Evolutionary conservation across 2,329 filamentous ascomycete genomes (phyloP).

Genomic region (Gaeumannomyces sp.): DNA sequence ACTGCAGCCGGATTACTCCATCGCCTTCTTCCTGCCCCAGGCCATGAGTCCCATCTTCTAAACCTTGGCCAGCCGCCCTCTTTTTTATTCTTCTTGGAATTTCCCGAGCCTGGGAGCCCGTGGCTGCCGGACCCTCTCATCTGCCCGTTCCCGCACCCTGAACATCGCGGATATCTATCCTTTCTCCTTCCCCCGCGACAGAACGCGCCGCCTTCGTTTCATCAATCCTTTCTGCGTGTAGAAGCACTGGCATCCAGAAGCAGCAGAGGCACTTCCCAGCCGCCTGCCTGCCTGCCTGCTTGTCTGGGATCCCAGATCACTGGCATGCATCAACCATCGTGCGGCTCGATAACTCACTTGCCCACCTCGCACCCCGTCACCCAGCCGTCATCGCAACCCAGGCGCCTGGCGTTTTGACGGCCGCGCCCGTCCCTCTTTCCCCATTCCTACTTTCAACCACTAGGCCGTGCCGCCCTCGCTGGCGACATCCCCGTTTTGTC

Average conservation of each 20-base stretch:
- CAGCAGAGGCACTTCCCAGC: not conserved
- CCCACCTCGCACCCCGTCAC: not conserved
- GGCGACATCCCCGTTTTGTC: not conserved
- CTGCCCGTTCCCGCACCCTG: not conserved
- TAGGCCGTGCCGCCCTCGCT: not conserved
- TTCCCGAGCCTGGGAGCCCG: not conserved
- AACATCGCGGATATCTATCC: not conserved
- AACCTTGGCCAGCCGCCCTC: not conserved
- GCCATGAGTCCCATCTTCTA: not conserved
- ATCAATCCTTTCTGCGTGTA: not conserved
- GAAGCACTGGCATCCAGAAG: not conserved
- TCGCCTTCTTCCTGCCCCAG: not conserved
- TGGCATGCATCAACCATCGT: not conserved
- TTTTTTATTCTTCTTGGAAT: not conserved
- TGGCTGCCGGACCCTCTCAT: not conserved
- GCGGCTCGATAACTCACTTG: slow-evolving; percentile 2
- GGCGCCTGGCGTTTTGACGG: not conserved
- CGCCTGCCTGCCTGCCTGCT: no score
- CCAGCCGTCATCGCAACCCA: not conserved
- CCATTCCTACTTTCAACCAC: not conserved
- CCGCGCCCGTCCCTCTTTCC: not conserved
- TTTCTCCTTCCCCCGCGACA: not conserved
- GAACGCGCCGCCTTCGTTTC: not conserved
- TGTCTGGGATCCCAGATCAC: not conserved
- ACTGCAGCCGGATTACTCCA: not conserved